Base-by-base conservation (phyloP, 2,329 filamentous ascomycete species). In the Davidsoniella virescens region DNA sequence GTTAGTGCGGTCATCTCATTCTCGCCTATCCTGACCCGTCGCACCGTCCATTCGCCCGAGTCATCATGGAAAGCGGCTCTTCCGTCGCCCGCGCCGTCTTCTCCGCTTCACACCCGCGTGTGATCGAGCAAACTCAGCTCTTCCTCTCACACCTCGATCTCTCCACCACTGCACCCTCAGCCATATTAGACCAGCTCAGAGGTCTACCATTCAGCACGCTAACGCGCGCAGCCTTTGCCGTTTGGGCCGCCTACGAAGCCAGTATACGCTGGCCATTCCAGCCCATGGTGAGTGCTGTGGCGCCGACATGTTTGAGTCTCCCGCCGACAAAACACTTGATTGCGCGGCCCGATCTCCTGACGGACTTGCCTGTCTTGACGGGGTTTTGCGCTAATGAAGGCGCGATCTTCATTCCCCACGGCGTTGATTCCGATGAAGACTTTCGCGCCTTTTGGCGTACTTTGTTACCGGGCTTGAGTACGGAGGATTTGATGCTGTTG, bases 301-400 rank as follows among this genome's bases (percentile, higher is more conserved):
- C 3, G 70, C 73, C 10, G 61, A 80, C 12, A 76, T 33, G 29
- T 33, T 12, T 23, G 20, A 5, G 20, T 33, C 29, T 33, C 29
- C 8, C 29, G 12, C 85, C 49, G 67, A 70, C 2, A 66, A 70
- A 9, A 33, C 29, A 33, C 29, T 3, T 33, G 12, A 12, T 33
- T 12, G 29, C 29, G 29, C 29, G 9, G 23, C 63, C 72, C 9
- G 80, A 81, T 2, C 67, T 81, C 10, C 65, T n/a, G 8, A 12
- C 56, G 68, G 36, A 69, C 55, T 67, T 78, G 49, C 44, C 49
- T 50, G 53, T 18, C 12, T 64, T 87, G 45, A 84, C 80, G 0
- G 82, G 82, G 6, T 86, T 79, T 66, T 80, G 79, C 62, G 74
- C 76, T 38, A 78, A 85, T 57, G 82, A 87, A 61, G 82, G 81